Conservation (phyloP, 2,329 filamentous ascomycete species). For the Lachnellula hyalina region DNA sequence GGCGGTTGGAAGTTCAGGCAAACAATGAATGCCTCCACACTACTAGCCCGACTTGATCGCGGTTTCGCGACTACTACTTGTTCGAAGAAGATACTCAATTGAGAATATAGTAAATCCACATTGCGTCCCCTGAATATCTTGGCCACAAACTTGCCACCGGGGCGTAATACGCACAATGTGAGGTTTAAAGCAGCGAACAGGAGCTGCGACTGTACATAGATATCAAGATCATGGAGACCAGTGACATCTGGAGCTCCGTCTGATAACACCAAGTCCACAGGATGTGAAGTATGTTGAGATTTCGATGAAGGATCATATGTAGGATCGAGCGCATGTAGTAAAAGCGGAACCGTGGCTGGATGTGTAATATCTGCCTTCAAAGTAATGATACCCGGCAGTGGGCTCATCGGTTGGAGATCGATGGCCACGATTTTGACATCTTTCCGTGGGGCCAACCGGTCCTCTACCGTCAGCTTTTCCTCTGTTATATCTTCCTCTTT, state of each 20-base stretch:
- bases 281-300: slow-evolving; percentile 57
- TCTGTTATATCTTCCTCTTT: slow-evolving; percentile 29
- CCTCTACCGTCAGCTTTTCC: slow-evolving; percentile 24
- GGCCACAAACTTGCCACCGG: slow-evolving; percentile 92
- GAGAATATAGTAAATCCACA: slow-evolving; percentile 91
- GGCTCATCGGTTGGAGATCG: slow-evolving; percentile 92
- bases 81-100: slow-evolving; percentile 87
- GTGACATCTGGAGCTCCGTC: slow-evolving; percentile 97
- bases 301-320: slow-evolving; percentile 49
- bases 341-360: slow-evolving; percentile 84
- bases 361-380: slow-evolving; percentile 96
- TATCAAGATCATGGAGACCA: slow-evolving; percentile 92
- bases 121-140: slow-evolving; percentile 96
- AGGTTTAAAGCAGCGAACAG: slow-evolving; percentile 92
- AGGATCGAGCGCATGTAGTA: slow-evolving; percentile 79
- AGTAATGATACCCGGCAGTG: slow-evolving; percentile 85
- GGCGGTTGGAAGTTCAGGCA: slow-evolving; percentile 86
- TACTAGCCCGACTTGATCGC: slow-evolving; percentile 88
- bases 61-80: slow-evolving; percentile 89
- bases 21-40: slow-evolving; percentile 94
- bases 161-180: slow-evolving; percentile 84
- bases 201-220: slow-evolving; percentile 94
- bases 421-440: slow-evolving; percentile 94
- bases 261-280: slow-evolving; percentile 88
- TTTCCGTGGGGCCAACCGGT: slow-evolving; percentile 43